Percentiles rank a stretch among this genome's conserved stretches.
These are phyloP conservation scores for Phytophthora fragariaefolia DNA, from an alignment of 352 stramenopile genomes.

Conservation along the genomic window DNA sequence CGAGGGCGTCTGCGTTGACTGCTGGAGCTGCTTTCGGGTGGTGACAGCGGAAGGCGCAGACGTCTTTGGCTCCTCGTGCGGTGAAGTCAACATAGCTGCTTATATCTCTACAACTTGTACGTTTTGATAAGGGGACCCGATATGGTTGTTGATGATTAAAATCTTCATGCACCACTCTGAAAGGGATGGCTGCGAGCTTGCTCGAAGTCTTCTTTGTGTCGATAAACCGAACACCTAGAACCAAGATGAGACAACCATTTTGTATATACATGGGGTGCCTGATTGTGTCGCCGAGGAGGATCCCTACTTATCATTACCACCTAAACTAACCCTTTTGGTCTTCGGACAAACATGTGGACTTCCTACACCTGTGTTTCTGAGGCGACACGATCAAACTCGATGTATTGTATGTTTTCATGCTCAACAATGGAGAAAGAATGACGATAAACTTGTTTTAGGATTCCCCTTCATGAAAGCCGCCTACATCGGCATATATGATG, in stretches of 20 bases:
- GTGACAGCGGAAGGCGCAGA: background rate
- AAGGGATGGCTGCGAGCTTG: conserved; percentile 33
- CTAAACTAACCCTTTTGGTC: conserved; percentile 87
- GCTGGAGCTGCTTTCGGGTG: conserved; percentile 27
- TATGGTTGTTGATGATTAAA: conserved; percentile 83
- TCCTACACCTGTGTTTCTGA: conserved; percentile 92
- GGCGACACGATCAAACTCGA: conserved; percentile 48
- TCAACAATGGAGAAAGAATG: conserved; percentile 44
- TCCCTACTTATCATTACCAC: conserved; percentile 62
- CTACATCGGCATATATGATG: conserved; percentile 75
- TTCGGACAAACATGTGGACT: conserved; percentile 83
- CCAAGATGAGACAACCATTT: conserved; percentile 66
- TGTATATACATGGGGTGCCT: conserved; percentile 18
- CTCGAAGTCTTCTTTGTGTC: conserved; percentile 50
- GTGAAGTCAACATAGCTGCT: conserved; percentile 88
- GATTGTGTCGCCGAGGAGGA: conserved; percentile 63
- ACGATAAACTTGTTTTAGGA: conserved; percentile 83
- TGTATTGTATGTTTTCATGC: conserved; percentile 13
- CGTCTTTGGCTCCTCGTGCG: conserved; percentile 37
- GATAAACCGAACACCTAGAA: conserved; percentile 73
- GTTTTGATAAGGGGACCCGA: conserved; percentile 22
- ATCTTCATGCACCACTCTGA: conserved; percentile 91
- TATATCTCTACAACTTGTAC: conserved; percentile 44
- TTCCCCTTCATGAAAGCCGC: conserved; percentile 86
- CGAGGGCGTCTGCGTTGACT: conserved; percentile 8